Evolutionary conservation across 2,329 filamentous ascomycete genomes (phyloP).

Genomic region (Calonectria hongkongensis): DNA sequence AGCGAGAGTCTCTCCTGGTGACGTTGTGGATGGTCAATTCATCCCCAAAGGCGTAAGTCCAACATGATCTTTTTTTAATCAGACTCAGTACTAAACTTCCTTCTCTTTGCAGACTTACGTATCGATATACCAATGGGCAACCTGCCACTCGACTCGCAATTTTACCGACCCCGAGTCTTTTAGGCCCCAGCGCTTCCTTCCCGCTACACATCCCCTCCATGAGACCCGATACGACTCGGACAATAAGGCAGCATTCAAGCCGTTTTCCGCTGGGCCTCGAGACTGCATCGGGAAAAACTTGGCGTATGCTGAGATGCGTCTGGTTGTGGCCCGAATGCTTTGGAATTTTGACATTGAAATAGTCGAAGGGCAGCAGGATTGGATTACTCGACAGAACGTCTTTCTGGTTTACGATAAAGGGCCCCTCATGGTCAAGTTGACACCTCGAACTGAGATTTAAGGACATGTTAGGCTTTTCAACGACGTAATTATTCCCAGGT

Average conservation of each 20-base stretch:
- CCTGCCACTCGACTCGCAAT: constrained; percentile 4
- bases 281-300: constrained; percentile 17
- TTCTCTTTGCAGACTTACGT: background rate
- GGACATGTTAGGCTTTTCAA: background rate
- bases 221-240: background rate
- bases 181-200: constrained; percentile 1
- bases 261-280: background rate
- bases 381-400: background rate
- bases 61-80: background rate
- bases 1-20: background rate
- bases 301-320: constrained; percentile 10
- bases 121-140: constrained; percentile 6
- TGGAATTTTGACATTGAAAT: constrained; percentile 18
- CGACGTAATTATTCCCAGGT: too few species aligned
- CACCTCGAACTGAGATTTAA: background rate
- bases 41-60: constrained; percentile 13
- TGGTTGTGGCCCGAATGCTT: background rate
- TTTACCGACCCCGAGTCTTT: constrained; percentile 7
- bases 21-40: background rate
- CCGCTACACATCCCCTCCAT: background rate
- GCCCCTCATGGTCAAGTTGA: background rate
- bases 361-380: background rate
- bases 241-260: constrained; percentile 14
- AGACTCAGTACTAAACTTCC: background rate
- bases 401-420: constrained; percentile 6